These are phyloP conservation scores for Cerioporus squamosus DNA, from an alignment of 1,284 basidiomycete genomes.

Conservation along the genomic window DNA sequence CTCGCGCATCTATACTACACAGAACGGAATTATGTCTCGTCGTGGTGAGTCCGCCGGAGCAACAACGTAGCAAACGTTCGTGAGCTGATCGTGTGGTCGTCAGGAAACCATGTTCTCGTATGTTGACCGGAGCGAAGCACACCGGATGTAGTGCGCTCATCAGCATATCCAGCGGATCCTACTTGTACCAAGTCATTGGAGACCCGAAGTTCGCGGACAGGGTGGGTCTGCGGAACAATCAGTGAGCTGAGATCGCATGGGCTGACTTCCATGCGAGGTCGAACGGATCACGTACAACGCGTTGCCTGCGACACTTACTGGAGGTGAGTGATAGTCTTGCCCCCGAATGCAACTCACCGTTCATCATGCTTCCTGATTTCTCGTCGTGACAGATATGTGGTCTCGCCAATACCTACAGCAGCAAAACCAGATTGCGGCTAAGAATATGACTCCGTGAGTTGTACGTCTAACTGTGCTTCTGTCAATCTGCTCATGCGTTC, in stretches of 20 bases:
- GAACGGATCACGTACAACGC: conserved; percentile 65
- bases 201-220: conserved; percentile 60
- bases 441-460: conserved; percentile 59
- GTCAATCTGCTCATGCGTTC: not conserved
- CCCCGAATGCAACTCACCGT: not conserved
- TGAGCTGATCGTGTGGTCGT: not conserved
- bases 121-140: conserved; percentile 20
- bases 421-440: conserved; percentile 61
- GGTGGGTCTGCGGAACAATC: conserved; percentile 33
- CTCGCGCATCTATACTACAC: not conserved
- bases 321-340: conserved; percentile 37
- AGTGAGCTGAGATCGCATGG: not conserved
- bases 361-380: not conserved
- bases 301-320: conserved; percentile 57
- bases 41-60: conserved; percentile 44
- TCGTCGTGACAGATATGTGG: conserved; percentile 54
- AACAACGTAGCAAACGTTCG: not conserved
- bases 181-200: conserved; percentile 60
- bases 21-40: conserved; percentile 62
- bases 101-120: conserved; percentile 69
- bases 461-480: not conserved
- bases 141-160: not conserved
- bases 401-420: conserved; percentile 63
- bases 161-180: conserved; percentile 46
- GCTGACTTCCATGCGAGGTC: conserved; percentile 39